Base-by-base conservation (phyloP, 805 yeast species). In the Jamesozyma hellenica region DNA sequence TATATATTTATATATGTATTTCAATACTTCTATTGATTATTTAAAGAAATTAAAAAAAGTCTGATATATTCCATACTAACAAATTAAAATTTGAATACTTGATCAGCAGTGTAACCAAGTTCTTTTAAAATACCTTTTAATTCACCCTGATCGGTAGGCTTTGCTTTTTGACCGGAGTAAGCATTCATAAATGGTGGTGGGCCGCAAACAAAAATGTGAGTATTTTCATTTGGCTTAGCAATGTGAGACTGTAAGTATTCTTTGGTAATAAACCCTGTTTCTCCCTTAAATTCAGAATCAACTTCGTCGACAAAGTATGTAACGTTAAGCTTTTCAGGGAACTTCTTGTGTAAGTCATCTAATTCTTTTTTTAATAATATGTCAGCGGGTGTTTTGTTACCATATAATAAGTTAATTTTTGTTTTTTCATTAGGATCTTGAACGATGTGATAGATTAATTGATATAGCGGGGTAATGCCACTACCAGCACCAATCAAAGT, bases 391-490 rank as follows among this genome's bases (percentile, higher is more conserved):
- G 87, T 66, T 64, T 77, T 68, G 63, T 77, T 77, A 55, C 95
- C 97, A 67, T 83, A 90, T 60, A 75, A 68, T 52, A 92, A 70
- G 47, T 78, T 72, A 47, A 92, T 79, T 72, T 86, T 81, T 56
- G 98, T 92, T 63, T 85, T 81, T 68, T 92, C 97, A 34, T 65
- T 68, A 41, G 94, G 88, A 71, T 88, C 77, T 59, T 72, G 70
- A 56, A 83, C 71, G 59, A 90, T 74, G 60, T 76, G 79, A 55
- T 77, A 81, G 46, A 85, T 63, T 61, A 92, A 66, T 71, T 92
- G 98, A 72, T 74, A 88, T 65, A 92, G 72, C 44, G 98, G 98
- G 35, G 96, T 85, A 63, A 92, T 88, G 66, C 97, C 97, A 38
- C 94, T 73, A 59, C 98, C 98, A 57, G 95, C 98, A 54, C 96